Conservation (phyloP, 2,329 filamentous ascomycete species). For the Neonectria faginata region DNA sequence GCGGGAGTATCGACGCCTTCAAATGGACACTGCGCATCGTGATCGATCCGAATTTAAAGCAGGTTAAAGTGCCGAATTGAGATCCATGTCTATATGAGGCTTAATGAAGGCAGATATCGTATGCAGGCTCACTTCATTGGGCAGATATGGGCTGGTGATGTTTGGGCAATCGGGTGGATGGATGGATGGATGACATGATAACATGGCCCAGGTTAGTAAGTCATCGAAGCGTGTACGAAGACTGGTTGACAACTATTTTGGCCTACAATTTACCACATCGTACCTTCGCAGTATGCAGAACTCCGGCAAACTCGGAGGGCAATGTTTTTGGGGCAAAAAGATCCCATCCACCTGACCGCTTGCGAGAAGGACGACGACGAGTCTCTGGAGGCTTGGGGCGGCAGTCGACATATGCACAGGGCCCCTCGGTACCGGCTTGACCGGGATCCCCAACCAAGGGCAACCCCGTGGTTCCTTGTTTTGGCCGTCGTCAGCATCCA, state of each 20-base stretch:
- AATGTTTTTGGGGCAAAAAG: constrained; percentile 4
- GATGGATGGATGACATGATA: too few relatives aligned
- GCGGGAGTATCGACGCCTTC: constrained; percentile 2
- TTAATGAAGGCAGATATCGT: constrained; percentile 17
- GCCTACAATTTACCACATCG: not conserved
- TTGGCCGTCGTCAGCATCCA: constrained; percentile 44
- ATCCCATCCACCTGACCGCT: constrained; percentile 19
- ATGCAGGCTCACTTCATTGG: constrained; percentile 10
- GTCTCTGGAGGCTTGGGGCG: constrained; percentile 9
- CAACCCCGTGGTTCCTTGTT: constrained; percentile 23
- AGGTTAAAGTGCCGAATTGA: constrained; percentile 15
- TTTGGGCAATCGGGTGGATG: not conserved
- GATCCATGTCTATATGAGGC: constrained; percentile 5
- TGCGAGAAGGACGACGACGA: constrained; percentile 2
- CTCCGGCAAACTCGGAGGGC: not conserved
- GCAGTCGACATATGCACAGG: not conserved
- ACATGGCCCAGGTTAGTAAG: too few relatives aligned
- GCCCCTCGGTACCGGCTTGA: not conserved
- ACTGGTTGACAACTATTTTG: not conserved
- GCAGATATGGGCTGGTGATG: constrained; percentile 4
- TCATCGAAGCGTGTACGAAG: too few relatives aligned
- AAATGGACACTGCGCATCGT: constrained; percentile 2
- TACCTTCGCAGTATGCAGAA: not conserved
- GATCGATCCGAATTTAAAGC: constrained; percentile 17
- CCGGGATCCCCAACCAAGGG: constrained; percentile 20